A percentile compares a stretch with the other conserved stretches of the same genome.
phyloP scores from a whole-genome alignment of 2,329 filamentous ascomycete genomes.

The Elsinoe ampelina region DNA sequence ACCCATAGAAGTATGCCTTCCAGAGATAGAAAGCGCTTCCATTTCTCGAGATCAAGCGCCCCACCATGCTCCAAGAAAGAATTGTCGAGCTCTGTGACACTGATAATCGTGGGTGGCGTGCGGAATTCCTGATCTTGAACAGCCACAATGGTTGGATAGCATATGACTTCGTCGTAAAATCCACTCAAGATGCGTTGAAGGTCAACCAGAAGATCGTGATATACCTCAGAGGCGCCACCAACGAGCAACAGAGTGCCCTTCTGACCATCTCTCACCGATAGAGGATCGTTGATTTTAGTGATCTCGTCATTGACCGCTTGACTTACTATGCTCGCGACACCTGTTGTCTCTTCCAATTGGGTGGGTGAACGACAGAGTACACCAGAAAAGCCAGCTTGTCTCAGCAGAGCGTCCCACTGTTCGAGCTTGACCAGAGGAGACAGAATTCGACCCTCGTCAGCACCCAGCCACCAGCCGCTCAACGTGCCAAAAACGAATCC shows the following conservation, averaged over 20 bases:
- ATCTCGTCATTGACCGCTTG: neutral
- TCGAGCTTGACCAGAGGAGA: neutral
- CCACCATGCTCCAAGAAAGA: neutral
- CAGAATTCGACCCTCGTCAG: conserved; percentile 12
- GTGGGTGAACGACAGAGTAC: neutral
- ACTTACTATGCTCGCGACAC: neutral
- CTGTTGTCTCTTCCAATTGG: neutral
- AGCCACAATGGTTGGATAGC: neutral
- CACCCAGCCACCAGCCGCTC: conserved; percentile 30
- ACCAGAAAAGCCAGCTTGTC: neutral
- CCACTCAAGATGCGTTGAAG: neutral
- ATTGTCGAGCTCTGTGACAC: neutral
- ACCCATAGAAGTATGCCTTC: neutral
- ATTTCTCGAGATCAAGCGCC: neutral
- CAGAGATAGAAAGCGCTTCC: neutral
- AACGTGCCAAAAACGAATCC: conserved; percentile 25
- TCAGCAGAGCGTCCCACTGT: neutral
- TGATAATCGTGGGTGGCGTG: neutral
- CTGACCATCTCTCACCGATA: neutral
- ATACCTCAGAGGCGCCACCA: neutral
- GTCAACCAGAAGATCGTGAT: neutral
- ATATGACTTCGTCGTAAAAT: neutral
- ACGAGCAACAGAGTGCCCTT: neutral
- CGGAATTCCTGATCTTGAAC: neutral
- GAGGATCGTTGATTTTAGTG: neutral